phyloP scores from a whole-genome alignment of 495 filamentous ascomycete species.

The Penicillium atrosanguineum region DNA sequence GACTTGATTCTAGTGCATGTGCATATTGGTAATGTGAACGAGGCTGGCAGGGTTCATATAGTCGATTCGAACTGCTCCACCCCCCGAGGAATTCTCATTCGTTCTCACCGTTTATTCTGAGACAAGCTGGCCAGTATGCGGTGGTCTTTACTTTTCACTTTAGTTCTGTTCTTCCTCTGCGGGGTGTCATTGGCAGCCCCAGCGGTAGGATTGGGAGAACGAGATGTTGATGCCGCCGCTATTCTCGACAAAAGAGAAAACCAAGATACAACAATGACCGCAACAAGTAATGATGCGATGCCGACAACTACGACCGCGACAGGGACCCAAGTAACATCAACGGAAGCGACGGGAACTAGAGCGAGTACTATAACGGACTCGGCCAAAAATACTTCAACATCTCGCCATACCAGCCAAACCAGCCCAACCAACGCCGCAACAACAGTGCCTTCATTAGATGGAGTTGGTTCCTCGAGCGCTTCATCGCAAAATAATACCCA shows the following conservation, averaged over 20 bases:
- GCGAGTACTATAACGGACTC: conserved; percentile 10
- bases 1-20: neutral
- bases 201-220: neutral
- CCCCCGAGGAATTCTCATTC: neutral
- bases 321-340: conserved; percentile 1
- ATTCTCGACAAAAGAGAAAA: conserved; percentile 8
- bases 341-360: conserved; percentile 4
- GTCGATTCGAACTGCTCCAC: neutral
- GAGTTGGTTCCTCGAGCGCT: conserved; percentile 4
- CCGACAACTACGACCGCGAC: conserved; percentile 11
- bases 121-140: conserved; percentile 14
- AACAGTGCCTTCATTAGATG: conserved; percentile 19
- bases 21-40: neutral
- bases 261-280: conserved; percentile 10
- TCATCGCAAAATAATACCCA: conserved; percentile 17
- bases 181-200: conserved; percentile 20
- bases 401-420: conserved; percentile 11
- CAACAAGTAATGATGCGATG: conserved; percentile 7
- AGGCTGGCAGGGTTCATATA: neutral
- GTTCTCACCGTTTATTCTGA: neutral
- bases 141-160: conserved; percentile 12
- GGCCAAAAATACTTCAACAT: conserved; percentile 14
- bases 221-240: conserved; percentile 5
- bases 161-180: conserved; percentile 9
- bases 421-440: conserved; percentile 11